Evolutionary conservation across 805 yeast species (phyloP).

Genomic region (Pichia eremophila): DNA sequence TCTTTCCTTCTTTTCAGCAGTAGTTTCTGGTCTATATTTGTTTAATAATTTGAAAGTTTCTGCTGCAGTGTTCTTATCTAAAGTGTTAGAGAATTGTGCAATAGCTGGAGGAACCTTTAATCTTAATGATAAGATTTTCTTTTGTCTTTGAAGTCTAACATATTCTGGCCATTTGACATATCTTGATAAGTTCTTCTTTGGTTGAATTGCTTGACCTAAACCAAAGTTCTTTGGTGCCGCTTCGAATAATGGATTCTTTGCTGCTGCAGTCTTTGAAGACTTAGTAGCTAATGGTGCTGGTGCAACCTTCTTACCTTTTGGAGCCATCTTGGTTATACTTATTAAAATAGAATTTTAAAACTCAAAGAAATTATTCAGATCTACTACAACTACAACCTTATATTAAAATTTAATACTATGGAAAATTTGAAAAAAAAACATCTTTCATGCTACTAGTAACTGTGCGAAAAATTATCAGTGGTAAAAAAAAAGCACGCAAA

Average conservation of each 20-base stretch:
- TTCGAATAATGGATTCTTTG: slow-evolving; percentile 80
- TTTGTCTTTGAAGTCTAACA: slow-evolving; percentile 97
- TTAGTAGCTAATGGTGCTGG: slow-evolving; percentile 95
- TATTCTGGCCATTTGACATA: slow-evolving; percentile 99
- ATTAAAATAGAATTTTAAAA: no score
- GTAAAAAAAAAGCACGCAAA: no score
- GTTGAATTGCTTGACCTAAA: slow-evolving; percentile 93
- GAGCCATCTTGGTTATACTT: not conserved
- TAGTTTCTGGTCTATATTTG: slow-evolving; percentile 98
- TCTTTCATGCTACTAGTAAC: no score
- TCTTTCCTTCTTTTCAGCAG: slow-evolving; percentile 98
- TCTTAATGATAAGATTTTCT: slow-evolving; percentile 90
- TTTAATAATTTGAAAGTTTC: slow-evolving; percentile 94
- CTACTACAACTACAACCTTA: no score
- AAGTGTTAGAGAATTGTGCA: slow-evolving; percentile 90
- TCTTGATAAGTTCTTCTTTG: slow-evolving; percentile 91
- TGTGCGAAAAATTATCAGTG: no score
- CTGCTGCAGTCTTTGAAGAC: slow-evolving; percentile 38
- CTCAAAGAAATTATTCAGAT: no score
- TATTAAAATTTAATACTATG: no score
- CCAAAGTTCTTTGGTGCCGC: slow-evolving; percentile 90
- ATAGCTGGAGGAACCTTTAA: slow-evolving; percentile 98
- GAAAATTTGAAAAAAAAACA: no score
- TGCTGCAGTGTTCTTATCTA: slow-evolving; percentile 98
- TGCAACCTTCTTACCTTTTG: slow-evolving; percentile 56